Conservation (phyloP, 2,329 filamentous ascomycete species). For the Diaporthe aspalathi region DNA sequence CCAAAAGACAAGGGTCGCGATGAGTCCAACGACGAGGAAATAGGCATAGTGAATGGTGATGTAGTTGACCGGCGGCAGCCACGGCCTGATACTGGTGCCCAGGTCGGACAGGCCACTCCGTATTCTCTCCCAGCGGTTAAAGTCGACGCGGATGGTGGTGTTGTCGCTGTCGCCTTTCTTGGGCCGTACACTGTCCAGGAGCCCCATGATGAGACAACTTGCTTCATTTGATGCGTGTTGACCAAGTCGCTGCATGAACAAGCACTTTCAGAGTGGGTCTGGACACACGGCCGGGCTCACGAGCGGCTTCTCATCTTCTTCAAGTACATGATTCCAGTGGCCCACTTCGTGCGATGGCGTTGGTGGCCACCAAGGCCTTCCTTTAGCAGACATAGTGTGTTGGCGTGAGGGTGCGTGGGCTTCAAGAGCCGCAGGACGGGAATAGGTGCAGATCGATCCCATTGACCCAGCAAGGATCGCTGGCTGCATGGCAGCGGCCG, state of each 20-base stretch:
- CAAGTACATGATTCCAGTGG: neutral
- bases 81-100: constrained; percentile 20
- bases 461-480: constrained; percentile 6
- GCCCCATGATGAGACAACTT: constrained; percentile 10
- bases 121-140: constrained; percentile 1
- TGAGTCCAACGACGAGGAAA: constrained; percentile 66
- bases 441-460: constrained; percentile 25
- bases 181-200: neutral
- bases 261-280: neutral
- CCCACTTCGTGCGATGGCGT: neutral
- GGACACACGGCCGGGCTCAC: neutral
- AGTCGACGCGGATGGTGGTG: constrained; percentile 1
- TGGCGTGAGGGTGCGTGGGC: neutral
- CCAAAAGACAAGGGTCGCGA: constrained; percentile 72
- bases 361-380: neutral
- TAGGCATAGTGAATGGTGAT: constrained; percentile 75
- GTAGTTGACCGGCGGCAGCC: constrained; percentile 64
- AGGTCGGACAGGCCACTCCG: constrained; percentile 12
- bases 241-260: neutral
- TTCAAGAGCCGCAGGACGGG: neutral
- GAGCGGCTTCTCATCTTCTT: constrained; percentile 11
- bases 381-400: constrained; percentile 5
- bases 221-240: neutral
- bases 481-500: constrained; percentile 26
- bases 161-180: constrained; percentile 1